Evolutionary conservation across 1,139 yeast genomes (phyloP), one percentile per base, ranked within the genome.

Genomic region (Kodamaea fungicola): DNA sequence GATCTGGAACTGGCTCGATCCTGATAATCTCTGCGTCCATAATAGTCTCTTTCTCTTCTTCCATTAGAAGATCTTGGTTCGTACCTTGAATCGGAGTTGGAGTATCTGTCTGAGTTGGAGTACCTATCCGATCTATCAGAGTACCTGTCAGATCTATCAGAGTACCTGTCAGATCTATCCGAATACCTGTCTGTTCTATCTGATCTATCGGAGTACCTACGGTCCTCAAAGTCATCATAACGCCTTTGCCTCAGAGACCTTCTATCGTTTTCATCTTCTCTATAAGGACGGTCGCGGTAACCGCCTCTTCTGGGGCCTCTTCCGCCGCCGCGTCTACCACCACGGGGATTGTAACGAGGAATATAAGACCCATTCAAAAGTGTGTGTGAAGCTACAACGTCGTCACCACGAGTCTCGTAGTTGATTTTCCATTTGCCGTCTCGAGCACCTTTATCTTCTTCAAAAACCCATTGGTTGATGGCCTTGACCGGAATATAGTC

Each of bases 401-500:
- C 69, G 3, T 63, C 68, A 4, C 60, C 63, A 23, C 54, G 47
- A 10, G 43, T 47, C 29, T 55, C 61, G 42, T 64, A 71, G 12
- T 58, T 59, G 25, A 71, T 54, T 36, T 61, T 61, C 76, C 77
- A 71, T 35, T 66, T 52, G 1, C 74, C 76, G 46, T 70, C 62
- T 31, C 54, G 51, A 7, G 77, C 75, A 7, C 72, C 73, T 31
- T 51, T 52, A 39, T 64, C 69, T 46, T 71, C 77, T 46, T 71
- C 74, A 45, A 60, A 72, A 9, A 71, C 68, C 76, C 76, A 71
- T 37, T 60, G 62, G 41, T 64, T 67, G 12, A 70, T 59, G 12
- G 73, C 74, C 44, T 67, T 65, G 8, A 68, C 75, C 0, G 76
- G 76, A 28, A 71, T 64, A 45, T 53, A 71, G 44, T 71, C 76